Percentiles rank a stretch among this genome's conserved stretches.
Conservation (phyloP, 371 early-diverging fungal genomes). For the Zychaea mexicana region DNA sequence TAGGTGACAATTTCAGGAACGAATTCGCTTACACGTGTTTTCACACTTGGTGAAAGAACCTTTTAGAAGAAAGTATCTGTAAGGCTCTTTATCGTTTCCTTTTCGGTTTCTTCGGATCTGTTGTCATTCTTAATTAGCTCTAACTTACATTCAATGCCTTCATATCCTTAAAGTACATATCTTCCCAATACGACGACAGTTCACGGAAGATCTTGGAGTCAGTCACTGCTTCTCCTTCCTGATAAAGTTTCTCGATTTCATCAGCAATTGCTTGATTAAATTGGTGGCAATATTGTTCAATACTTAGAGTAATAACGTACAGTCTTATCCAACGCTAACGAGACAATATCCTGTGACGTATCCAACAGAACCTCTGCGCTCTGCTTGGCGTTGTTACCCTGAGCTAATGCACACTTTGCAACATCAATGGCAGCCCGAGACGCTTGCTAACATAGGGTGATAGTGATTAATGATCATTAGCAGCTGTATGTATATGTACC, state of each 20-base stretch:
- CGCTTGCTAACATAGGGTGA: conserved; percentile 30
- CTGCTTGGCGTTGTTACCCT: conserved; percentile 42
- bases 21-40: conserved; percentile 98
- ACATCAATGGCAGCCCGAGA: conserved; percentile 52
- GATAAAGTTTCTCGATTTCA: not conserved
- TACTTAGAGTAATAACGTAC: conserved; percentile 32
- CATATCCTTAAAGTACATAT: conserved; percentile 97
- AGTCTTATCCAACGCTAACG: conserved; percentile 59
- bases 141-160: conserved; percentile 78
- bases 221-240: conserved; percentile 70
- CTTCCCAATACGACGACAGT: conserved; percentile 95
- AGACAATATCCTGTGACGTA: conserved; percentile 57
- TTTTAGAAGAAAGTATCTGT: conserved; percentile 20
- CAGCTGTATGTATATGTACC: too few species aligned
- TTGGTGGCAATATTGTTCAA: too few species aligned
- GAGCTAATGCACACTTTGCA: conserved; percentile 50
- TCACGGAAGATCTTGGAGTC: conserved; percentile 91
- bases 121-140: not conserved
- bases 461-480: too few species aligned
- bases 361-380: conserved; percentile 49
- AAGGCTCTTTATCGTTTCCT: too few species aligned
- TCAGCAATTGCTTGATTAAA: not conserved
- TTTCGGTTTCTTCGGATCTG: not conserved
- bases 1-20: conserved; percentile 94
- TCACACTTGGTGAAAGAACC: conserved; percentile 88